Base-by-base conservation (phyloP, 345 rosid genomes). In the Lepidium sativum region DNA sequence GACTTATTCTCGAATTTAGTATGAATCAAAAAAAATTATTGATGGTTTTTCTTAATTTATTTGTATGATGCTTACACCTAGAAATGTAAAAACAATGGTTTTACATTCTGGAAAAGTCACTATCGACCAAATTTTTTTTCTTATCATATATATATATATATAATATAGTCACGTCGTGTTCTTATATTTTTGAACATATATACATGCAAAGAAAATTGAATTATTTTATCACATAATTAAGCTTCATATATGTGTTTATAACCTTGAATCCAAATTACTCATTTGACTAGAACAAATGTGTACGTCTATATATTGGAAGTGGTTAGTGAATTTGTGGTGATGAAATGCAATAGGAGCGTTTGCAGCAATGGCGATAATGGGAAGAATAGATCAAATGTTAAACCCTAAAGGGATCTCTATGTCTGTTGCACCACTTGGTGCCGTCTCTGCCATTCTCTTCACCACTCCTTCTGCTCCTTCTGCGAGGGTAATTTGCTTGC, bases 341-440 rank as follows among this genome's bases (percentile, higher is more conserved):
- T 48, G 56, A 17, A n/a, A n/a, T n/a, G n/a, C 42, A 56, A 78
- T 27, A 90, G 97, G 97, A n/a, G 97, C 95, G 48, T 90, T 87
- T 70, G 90, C 79, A 18, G 95, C 97, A 1, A 90, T 90, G 97
- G 95, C 95, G 3, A 27, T 85, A 64, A 66, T 87, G 64, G 95
- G 92, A 68, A 90, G 81, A 79, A 68, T 90, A 54, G 97, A 90
- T 67, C 87, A 90, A 25, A 68, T 84, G 4, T 58, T 90, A 29
- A 87, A 83, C 20, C 80, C 90, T 1, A 82, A 77, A 71, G 97
- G 92, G 52, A 43, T 90, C 39, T 84, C 92, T 5, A 78, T 85
- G 67, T 82, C 92, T 2, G 82, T 90, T 63, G 90, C 95, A 11
- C 97, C 97, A 2, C 54, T 84, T 25, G 97, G 97, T 5, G 92